Percentiles rank a stretch among this genome's conserved stretches.
These are phyloP conservation scores for Cystofilobasidium macerans DNA, from an alignment of 768 basidiomycete species.

Conservation along the genomic window DNA sequence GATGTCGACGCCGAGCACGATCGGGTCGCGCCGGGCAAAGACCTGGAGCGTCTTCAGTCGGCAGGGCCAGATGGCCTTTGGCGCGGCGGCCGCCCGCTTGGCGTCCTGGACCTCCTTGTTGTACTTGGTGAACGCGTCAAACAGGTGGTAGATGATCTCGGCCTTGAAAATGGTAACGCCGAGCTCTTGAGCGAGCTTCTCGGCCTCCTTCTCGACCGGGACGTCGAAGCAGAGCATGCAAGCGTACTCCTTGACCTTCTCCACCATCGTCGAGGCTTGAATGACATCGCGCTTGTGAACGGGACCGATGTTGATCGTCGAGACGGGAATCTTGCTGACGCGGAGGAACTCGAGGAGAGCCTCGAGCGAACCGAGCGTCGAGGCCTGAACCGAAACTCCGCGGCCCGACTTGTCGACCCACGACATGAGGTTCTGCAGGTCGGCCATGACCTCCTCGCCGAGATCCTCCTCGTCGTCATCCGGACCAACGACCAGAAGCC, in stretches of 20 bases:
- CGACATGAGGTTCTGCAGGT: slow-evolving; percentile 73
- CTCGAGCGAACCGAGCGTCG: slow-evolving; percentile 91
- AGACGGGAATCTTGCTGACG: slow-evolving; percentile 89
- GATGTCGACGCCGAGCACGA: slow-evolving; percentile 93
- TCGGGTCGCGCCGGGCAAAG: slow-evolving; percentile 93
- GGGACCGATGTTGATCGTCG: slow-evolving; percentile 93
- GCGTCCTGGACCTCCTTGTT: slow-evolving; percentile 83
- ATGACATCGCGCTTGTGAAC: slow-evolving; percentile 92
- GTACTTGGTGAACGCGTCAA: slow-evolving; percentile 91
- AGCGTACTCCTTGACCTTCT: slow-evolving; percentile 88
- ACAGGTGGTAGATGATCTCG: slow-evolving; percentile 96
- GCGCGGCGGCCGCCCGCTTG: slow-evolving; percentile 82
- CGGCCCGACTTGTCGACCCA: slow-evolving; percentile 91
- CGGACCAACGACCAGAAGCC: slow-evolving; percentile 78
- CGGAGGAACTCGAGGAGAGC: slow-evolving; percentile 92
- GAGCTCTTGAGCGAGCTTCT: slow-evolving; percentile 81
- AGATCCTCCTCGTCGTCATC: slow-evolving; percentile 95
- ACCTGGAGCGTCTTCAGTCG: slow-evolving; percentile 83
- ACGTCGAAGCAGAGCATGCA: slow-evolving; percentile 97
- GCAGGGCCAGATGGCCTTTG: slow-evolving; percentile 94
- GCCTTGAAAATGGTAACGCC: slow-evolving; percentile 91
- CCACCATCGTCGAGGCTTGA: slow-evolving; percentile 84
- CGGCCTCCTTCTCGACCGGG: slow-evolving; percentile 81
- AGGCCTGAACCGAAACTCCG: slow-evolving; percentile 95
- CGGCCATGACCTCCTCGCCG: slow-evolving; percentile 91